Evolutionary conservation across 1,139 yeast species (phyloP), one percentile per base, ranked within the genome.

Genomic region (Geotrichum reessii): DNA sequence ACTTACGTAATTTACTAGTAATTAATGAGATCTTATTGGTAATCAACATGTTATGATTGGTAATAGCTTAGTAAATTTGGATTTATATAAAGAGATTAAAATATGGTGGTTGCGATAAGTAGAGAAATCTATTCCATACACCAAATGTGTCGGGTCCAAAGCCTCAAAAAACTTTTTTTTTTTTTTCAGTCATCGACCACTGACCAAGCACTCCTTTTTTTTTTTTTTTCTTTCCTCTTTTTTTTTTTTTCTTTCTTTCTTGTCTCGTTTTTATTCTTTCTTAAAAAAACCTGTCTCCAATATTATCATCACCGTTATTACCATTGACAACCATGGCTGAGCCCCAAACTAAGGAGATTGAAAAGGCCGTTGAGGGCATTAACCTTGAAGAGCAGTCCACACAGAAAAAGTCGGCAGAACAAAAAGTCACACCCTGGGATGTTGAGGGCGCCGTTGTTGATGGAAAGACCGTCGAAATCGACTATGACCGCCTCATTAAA

Each of bases 361-460:
- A 57, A 37, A 61, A 64, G 31, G 58, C 47, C 49, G 60, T 65
- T 3, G 62, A 61, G 24, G 54, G 55, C 37, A 51, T 65, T 12
- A 55, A 50, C n/a, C 49, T 59, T 48, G 56, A 50, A 31, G 50
- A 50, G 3, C 40, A 33, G 40, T n/a, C 40, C 40, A n/a, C 1
- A 17, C 40, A 33, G n/a, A 4, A 31, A 40, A 55, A 47, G 52
- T 56, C n/a, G 52, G 58, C 57, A 40, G 71, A 64, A 24, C 80
- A 80, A 52, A 92, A 84, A 58, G 82, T 95, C 65, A 95, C 99
- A 0, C 99, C 99, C 52, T 93, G 99, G 98, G 98, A 93, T 71
- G 99, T 95, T 28, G 97, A 89, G 74, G 99, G 99, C 62, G 99
- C 98, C 3, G 95, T 92, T 52, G 96, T 89, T 56, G 96, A 91